Percentiles rank a stretch among this genome's conserved stretches.
Evolutionary conservation across 139 green algal species (phyloP).

Genomic region (Chlamydomonas urium): DNA sequence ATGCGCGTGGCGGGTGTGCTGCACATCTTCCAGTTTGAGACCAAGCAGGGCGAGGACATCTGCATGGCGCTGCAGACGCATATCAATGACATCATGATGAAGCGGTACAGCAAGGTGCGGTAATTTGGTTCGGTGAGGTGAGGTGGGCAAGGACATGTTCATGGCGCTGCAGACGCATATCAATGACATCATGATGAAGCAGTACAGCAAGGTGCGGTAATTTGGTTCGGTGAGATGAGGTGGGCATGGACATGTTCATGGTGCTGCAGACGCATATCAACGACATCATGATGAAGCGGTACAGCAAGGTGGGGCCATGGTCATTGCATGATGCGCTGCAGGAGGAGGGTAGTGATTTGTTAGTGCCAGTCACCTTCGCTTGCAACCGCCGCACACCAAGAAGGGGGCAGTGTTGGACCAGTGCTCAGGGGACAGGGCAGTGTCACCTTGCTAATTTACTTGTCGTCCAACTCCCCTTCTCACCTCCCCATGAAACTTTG

Average conservation of each 20-base stretch:
- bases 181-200: slow-evolving; percentile 97
- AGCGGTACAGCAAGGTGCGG: slow-evolving; percentile 39
- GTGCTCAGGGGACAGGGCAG: no score
- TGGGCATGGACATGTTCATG: slow-evolving; percentile 97
- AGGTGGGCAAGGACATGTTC: slow-evolving; percentile 95
- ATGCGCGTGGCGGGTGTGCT: slow-evolving; percentile 87
- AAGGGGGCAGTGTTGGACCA: no score
- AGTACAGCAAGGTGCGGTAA: slow-evolving; percentile 22
- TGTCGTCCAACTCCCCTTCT: not conserved
- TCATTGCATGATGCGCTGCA: not conserved
- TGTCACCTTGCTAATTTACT: no score
- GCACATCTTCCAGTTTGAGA: slow-evolving; percentile 99
- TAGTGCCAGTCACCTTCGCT: no score
- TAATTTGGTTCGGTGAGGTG: not conserved
- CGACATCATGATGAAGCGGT: slow-evolving; percentile 93
- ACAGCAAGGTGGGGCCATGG: slow-evolving; percentile 11
- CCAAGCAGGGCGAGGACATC: slow-evolving; percentile 91
- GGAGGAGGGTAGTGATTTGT: no score
- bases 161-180: slow-evolving; percentile 98
- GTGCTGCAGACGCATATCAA: slow-evolving; percentile 98
- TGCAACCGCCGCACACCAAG: no score
- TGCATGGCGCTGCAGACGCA: slow-evolving; percentile 97
- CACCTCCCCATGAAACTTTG: not conserved
- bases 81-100: slow-evolving; percentile 99
- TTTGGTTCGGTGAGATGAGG: slow-evolving; percentile 3